Evolutionary conservation across 371 early-diverging fungal species (phyloP).

Genomic region (Syncephalis fuscata): DNA sequence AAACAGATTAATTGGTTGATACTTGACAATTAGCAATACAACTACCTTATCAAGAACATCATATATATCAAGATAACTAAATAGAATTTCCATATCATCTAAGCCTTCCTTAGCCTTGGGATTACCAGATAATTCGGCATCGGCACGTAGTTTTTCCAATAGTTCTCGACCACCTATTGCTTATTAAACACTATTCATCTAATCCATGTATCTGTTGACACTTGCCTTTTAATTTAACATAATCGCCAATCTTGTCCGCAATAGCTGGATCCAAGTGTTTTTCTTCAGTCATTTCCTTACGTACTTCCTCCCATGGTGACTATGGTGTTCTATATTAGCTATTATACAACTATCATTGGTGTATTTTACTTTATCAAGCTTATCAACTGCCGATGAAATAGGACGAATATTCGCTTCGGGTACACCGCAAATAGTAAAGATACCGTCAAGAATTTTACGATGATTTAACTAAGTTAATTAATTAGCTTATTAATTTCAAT

Average conservation of each 20-base stretch:
- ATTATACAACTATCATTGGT: not conserved
- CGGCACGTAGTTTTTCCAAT: constrained; percentile 42
- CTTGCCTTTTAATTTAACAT: constrained; percentile 60
- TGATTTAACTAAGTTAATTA: constrained; percentile 65
- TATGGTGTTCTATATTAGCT: constrained; percentile 6
- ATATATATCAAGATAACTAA: constrained; percentile 75
- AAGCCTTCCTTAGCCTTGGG: constrained; percentile 66
- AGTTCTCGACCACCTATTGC: constrained; percentile 49
- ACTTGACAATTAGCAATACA: not conserved
- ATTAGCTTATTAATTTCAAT: too few relatives aligned
- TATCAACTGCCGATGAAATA: constrained; percentile 98
- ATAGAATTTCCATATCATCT: constrained; percentile 74
- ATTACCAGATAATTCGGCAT: constrained; percentile 45
- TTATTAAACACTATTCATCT: not conserved
- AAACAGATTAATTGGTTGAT: not conserved
- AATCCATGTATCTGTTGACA: not conserved
- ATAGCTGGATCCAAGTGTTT: constrained; percentile 64
- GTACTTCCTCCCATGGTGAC: constrained; percentile 88
- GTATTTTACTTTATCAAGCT: constrained; percentile 73
- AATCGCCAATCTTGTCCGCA: constrained; percentile 83
- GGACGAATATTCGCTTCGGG: constrained; percentile 67
- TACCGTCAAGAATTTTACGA: constrained; percentile 90
- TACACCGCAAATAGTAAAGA: constrained; percentile 93
- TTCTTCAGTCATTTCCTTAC: constrained; percentile 85
- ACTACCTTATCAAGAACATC: constrained; percentile 40